These are phyloP conservation scores for Crassisporium funariophilum DNA, from an alignment of 768 basidiomycete species.

Conservation along the genomic window DNA sequence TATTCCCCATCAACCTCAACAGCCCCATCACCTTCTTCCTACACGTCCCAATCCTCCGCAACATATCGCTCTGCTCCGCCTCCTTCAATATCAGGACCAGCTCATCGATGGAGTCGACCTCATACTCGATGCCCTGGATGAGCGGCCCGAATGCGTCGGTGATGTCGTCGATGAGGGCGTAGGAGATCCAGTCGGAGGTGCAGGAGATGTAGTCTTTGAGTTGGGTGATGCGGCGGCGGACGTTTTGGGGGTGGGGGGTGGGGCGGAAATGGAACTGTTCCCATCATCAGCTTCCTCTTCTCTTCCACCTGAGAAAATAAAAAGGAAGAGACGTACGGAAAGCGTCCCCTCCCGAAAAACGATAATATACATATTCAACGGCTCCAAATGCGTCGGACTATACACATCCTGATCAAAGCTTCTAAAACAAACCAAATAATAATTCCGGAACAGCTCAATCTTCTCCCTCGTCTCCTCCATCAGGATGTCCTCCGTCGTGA, in stretches of 20 bases:
- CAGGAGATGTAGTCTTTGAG: conserved; percentile 99
- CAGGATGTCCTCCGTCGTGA: conserved; percentile 98
- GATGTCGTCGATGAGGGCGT: conserved; percentile 99
- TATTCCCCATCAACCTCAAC: conserved; percentile 95
- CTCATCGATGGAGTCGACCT: conserved; percentile 99
- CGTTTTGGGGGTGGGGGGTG: conserved; percentile 97
- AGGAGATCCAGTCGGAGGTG: conserved; percentile 99
- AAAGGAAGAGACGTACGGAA: conserved; percentile 38
- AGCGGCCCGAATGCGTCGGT: conserved; percentile 98
- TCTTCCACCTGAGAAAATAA: no score
- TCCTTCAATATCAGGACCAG: conserved; percentile 96
- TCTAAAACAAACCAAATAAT: conserved; percentile 98
- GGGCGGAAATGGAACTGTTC: conserved; percentile 87
- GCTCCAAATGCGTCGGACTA: conserved; percentile 95
- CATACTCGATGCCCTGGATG: conserved; percentile 98
- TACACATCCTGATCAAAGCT: conserved; percentile 99
- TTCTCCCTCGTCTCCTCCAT: conserved; percentile 99
- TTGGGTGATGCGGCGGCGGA: conserved; percentile 96
- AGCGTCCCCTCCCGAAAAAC: conserved; percentile 97
- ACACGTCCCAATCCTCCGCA: conserved; percentile 94
- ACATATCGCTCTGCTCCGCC: conserved; percentile 97
- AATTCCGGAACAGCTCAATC: conserved; percentile 98
- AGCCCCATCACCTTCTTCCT: conserved; percentile 99
- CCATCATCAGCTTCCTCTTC: neutral
- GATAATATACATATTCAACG: conserved; percentile 99